Conservation (phyloP, 345 rosid genomes). For the Ceriops decandra region DNA sequence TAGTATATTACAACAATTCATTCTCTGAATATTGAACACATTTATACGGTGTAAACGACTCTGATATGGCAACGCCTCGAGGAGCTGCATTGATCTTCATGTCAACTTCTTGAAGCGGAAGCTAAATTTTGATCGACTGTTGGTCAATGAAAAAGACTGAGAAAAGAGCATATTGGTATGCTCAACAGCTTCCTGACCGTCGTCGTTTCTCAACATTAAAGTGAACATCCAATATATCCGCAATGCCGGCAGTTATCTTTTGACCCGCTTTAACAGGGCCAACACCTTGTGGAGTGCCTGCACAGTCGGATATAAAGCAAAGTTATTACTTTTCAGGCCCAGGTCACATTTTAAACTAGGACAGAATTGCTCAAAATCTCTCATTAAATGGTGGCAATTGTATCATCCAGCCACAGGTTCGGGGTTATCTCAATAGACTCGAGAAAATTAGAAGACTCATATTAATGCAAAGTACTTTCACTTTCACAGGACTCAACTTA, state of each 20-base stretch:
- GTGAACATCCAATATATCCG: constrained; percentile 63
- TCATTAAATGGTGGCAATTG: no score
- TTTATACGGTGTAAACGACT: neutral
- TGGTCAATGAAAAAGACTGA: neutral
- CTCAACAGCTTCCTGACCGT: constrained; percentile 22
- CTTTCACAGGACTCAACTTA: neutral
- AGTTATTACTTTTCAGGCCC: neutral
- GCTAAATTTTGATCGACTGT: neutral
- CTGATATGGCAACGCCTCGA: neutral
- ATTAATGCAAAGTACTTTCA: neutral
- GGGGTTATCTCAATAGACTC: neutral
- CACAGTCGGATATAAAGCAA: constrained; percentile 9
- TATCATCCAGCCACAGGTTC: neutral
- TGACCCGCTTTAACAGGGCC: constrained; percentile 95
- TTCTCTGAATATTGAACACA: no score
- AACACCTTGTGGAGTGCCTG: constrained; percentile 93
- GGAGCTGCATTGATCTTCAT: neutral
- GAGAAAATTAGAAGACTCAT: neutral
- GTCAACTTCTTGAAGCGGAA: neutral
- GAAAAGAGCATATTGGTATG: no score
- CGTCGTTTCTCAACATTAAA: constrained; percentile 56
- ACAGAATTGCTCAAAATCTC: no score
- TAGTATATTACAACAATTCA: no score
- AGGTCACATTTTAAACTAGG: no score
- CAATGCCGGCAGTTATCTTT: constrained; percentile 79